Evolutionary conservation across 176 grass and related monocot species (phyloP), one percentile per base, ranked within the genome.

Genomic region (Carex pumila): DNA sequence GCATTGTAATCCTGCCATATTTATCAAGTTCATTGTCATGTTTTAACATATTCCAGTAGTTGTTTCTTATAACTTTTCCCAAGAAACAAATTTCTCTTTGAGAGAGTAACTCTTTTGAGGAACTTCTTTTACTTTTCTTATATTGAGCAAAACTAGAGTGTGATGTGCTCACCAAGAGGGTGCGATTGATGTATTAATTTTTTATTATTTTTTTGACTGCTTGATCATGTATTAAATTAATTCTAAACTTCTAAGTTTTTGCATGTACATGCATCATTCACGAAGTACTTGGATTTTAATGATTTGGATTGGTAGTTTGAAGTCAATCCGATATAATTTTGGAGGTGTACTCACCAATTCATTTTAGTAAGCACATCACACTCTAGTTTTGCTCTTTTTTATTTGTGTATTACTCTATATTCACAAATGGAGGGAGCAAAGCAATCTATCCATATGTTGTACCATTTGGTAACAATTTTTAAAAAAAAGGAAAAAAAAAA

Each of bases 1-100:
- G 87, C 86, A 52, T 94, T 94, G 61, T 91, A 89, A 85, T 97
- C 90, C 90, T 92, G 60, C 56, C 50, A 49, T 87, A 17, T 17
- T 19, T 71, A 32, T 56, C 12, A 21, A 53, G 19, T 53, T 11
- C 12, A 75, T 53, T 53, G 71, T 52, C 71, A 75, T 71, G 18
- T 49, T 45, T 45, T 71, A 12, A 49, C 17, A 71, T 41, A 41
- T 71, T 68, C 65, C 7, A 37, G 1, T 17, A 17, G 31, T 15
- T 36, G 11, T 25, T 68, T 30, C 13, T 67, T 34, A 12, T 67
- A 68, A 12, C 12, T 68, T 6, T 68, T 36, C 0, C 19, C 13
- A 37, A 68, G 13, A 5, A 15, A 30, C 65, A 31, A 13, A 32
- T 45, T 45, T 71, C 18, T n/a, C 3, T 41, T 6, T 47, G 18